A percentile compares a stretch with the other conserved stretches of the same genome.
These are phyloP conservation scores for Globisporangium emineosum DNA, from an alignment of 352 stramenopile genomes.

Conservation along the genomic window DNA sequence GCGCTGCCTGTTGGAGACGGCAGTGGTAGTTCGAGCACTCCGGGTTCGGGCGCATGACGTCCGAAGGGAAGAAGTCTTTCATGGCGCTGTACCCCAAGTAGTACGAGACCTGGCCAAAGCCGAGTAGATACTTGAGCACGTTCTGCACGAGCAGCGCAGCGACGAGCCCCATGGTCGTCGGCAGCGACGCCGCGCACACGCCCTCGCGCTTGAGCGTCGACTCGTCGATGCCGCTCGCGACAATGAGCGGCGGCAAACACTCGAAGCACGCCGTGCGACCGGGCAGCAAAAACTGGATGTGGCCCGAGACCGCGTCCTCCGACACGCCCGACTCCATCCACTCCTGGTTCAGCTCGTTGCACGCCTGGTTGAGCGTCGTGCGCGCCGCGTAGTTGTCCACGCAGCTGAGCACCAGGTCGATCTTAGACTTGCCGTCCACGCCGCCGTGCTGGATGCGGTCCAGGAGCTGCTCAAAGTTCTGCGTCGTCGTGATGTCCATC, in stretches of 20 bases:
- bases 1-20: conserved; percentile 55
- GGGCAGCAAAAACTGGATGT: conserved; percentile 87
- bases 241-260: conserved; percentile 84
- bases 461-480: conserved; percentile 83
- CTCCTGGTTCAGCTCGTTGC: conserved; percentile 80
- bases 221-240: conserved; percentile 85
- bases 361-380: conserved; percentile 86
- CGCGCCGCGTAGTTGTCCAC: conserved; percentile 90
- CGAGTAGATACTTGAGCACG: conserved; percentile 82
- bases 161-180: conserved; percentile 89
- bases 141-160: conserved; percentile 87
- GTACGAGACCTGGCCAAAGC: conserved; percentile 86
- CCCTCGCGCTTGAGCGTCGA: conserved; percentile 86
- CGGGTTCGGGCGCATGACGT: conserved; percentile 79
- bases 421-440: conserved; percentile 44
- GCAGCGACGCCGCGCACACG: conserved; percentile 85
- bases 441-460: conserved; percentile 72
- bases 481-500: conserved; percentile 83
- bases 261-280: conserved; percentile 88
- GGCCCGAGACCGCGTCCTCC: conserved; percentile 87
- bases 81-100: conserved; percentile 87
- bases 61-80: conserved; percentile 84
- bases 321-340: conserved; percentile 92
- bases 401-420: conserved; percentile 86
- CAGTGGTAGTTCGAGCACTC: conserved; percentile 83